Evolutionary conservation across 169 alveolate genomes (phyloP).

Genomic region (Amoebophrya sp.): DNA sequence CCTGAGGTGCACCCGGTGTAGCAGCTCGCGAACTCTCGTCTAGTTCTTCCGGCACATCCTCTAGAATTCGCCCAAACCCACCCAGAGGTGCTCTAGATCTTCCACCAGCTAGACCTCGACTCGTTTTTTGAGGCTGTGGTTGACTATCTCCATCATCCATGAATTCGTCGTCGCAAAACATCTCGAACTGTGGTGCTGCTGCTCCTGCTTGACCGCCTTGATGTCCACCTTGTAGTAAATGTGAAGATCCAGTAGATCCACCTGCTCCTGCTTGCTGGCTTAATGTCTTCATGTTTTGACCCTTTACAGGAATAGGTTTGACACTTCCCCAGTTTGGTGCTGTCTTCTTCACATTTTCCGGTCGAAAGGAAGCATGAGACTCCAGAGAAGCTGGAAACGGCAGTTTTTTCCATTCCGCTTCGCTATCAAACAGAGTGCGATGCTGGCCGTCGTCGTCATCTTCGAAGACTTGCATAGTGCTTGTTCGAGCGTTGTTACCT

Average conservation of each 20-base stretch:
- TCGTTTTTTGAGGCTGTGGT: background rate
- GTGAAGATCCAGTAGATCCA: too few species aligned
- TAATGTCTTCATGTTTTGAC: too few species aligned
- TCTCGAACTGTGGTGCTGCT: too few species aligned
- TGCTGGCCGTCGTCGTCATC: too few species aligned
- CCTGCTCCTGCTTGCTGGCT: too few species aligned
- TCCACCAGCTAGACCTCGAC: background rate
- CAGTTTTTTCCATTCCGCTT: background rate
- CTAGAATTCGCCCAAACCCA: background rate
- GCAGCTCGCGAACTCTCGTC: background rate
- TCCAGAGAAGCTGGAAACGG: background rate
- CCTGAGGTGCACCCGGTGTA: too few species aligned
- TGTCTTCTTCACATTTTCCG: background rate
- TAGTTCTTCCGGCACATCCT: background rate
- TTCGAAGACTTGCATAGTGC: too few species aligned
- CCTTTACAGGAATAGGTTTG: background rate
- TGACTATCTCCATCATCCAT: background rate
- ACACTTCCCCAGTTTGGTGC: background rate
- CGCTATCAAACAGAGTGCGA: too few species aligned
- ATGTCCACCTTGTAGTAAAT: too few species aligned
- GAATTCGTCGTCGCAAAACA: constrained; percentile 17
- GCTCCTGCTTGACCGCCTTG: too few species aligned
- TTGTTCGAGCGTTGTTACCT: too few species aligned
- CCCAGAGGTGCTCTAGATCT: background rate
- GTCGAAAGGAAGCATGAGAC: background rate